Conservation (phyloP, 768 basidiomycete species). For the Leccinum arenicola region DNA sequence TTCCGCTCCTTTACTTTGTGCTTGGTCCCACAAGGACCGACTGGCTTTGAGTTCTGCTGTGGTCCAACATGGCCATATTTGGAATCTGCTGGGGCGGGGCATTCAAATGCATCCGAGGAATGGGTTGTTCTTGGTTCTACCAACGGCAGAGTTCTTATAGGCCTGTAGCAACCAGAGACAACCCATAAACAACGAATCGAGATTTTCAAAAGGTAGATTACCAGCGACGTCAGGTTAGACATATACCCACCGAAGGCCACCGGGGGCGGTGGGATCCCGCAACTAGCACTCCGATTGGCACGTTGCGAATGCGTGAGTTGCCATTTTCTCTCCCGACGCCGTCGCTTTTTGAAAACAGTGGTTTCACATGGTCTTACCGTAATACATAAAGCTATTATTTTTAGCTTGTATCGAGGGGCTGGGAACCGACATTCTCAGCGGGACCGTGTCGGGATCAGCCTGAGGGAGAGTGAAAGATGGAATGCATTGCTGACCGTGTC, state of each 20-base stretch:
- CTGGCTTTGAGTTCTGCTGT: not conserved
- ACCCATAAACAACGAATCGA: not conserved
- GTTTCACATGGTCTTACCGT: not conserved
- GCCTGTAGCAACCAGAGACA: too few species aligned
- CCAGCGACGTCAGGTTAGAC: not conserved
- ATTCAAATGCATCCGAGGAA: slow-evolving; percentile 2
- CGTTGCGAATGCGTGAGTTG: too few species aligned
- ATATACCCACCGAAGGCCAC: not conserved
- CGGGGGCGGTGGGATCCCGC: not conserved
- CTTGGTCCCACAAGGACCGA: slow-evolving; percentile 17
- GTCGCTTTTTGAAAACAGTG: not conserved
- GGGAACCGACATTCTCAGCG: slow-evolving; percentile 1
- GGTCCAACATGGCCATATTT: slow-evolving; percentile 11
- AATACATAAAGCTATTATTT: not conserved
- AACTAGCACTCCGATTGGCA: not conserved
- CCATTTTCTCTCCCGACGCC: not conserved
- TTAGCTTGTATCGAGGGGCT: not conserved
- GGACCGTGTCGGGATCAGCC: not conserved
- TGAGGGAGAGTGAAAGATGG: not conserved
- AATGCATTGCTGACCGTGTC: slow-evolving; percentile 7
- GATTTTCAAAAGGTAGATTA: not conserved
- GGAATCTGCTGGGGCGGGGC: slow-evolving; percentile 9
- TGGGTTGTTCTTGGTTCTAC: not conserved
- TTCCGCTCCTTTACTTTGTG: slow-evolving; percentile 16
- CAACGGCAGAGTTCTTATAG: not conserved